Base-by-base conservation (phyloP, 1,284 basidiomycete genomes). In the Irpex sp. region DNA sequence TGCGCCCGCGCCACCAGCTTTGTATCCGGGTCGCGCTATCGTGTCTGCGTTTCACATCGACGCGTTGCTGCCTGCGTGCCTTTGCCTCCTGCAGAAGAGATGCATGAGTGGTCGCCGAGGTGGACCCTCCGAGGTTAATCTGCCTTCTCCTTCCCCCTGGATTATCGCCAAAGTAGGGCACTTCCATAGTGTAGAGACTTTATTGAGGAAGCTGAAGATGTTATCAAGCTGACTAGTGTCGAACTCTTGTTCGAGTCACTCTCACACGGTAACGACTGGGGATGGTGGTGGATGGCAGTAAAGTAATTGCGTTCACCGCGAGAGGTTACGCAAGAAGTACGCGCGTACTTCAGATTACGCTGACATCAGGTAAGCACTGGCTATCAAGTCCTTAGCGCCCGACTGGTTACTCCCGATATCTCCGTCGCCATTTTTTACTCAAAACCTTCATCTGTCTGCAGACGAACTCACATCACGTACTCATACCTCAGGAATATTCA, bases 81-180 rank as follows among this genome's bases (percentile, higher is more conserved):
- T 83, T 83, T 5, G 89, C 92, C 60, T 85, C 80, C 65, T 83
- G 80, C 49, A 93, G 76, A 66, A 93, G 82, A 52, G 82, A 77
- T 8, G 80, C 74, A 52, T 85, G 83, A 0, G 84, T 80, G 15
- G 31, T 56, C 7, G 81, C 79, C 13, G 82, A 75, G 0, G 81
- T 81, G 0, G 80, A 73, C 2, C 88, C 88, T n/a, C 92, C 92
- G 37, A 94, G 82, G 72, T 94, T 93, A 68, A 94, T 93, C 66
- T 85, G 81, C 36, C 88, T 82, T 61, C 85, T 81, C 63, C 80
- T 74, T 55, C 72, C 70, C 59, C 70, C 71, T 44, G 74, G 68
- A 26, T 82, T 81, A 64, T 82, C 80, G 9, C 77, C 79, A 67
- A 86, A 85, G 40, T 81, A 67, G 1, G 78, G 72, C 36, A 74